phyloP scores from a whole-genome alignment of 1,139 yeast species.

The Geotrichum klebahnii region DNA sequence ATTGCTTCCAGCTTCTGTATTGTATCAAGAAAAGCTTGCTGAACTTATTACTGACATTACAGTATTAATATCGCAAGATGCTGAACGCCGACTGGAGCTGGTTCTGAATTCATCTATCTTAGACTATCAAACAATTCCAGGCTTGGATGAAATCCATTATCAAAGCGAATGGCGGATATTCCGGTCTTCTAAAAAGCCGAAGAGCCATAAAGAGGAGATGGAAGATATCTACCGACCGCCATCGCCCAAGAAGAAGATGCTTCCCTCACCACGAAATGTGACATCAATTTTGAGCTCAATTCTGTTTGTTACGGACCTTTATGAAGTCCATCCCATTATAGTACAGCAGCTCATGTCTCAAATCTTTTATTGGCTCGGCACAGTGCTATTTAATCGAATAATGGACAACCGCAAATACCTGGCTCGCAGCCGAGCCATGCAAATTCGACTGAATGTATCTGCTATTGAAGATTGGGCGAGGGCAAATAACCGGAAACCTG shows the following conservation, averaged over 20 bases:
- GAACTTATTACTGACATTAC: constrained; percentile 39
- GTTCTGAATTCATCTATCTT: constrained; percentile 41
- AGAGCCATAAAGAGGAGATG: constrained; percentile 50
- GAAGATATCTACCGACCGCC: constrained; percentile 66
- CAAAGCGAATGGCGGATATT: constrained; percentile 45
- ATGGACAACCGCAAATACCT: constrained; percentile 62
- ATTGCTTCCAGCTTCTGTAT: constrained; percentile 33
- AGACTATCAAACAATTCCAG: constrained; percentile 46
- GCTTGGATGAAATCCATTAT: constrained; percentile 41
- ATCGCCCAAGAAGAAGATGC: constrained; percentile 58
- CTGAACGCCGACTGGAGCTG: constrained; percentile 40
- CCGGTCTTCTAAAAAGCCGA: constrained; percentile 29
- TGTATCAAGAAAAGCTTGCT: constrained; percentile 36
- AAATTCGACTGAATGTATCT: constrained; percentile 78
- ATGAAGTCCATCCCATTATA: constrained; percentile 70
- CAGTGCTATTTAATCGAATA: constrained; percentile 68
- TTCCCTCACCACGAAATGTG: constrained; percentile 82
- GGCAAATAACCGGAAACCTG: constrained; percentile 62
- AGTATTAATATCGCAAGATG: constrained; percentile 38
- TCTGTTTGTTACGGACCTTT: constrained; percentile 76
- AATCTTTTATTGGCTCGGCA: constrained; percentile 73
- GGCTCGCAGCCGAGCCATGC: constrained; percentile 82
- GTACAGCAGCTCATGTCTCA: constrained; percentile 73
- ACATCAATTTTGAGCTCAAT: constrained; percentile 87
- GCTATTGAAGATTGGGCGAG: constrained; percentile 91